Percentiles rank a stretch among this genome's conserved stretches.
Evolutionary conservation across 1,284 basidiomycete species (phyloP).

Genomic region (Moesziomyces antarcticus): DNA sequence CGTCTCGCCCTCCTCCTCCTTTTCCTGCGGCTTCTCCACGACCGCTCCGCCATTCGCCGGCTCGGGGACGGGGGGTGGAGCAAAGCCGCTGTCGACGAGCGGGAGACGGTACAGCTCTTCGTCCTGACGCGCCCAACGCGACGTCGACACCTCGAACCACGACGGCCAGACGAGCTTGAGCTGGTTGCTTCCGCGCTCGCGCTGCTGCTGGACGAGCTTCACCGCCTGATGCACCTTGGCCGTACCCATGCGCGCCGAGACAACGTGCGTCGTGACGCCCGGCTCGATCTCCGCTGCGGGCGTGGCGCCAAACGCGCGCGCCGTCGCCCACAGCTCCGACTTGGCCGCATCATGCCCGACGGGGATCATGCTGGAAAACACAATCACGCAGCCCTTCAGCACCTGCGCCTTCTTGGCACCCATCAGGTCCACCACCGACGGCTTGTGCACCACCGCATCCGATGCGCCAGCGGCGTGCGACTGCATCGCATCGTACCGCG

Average conservation of each 20-base stretch:
- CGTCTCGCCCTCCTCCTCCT: constrained; percentile 15
- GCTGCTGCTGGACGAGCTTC: constrained; percentile 66
- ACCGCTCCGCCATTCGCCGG: not conserved
- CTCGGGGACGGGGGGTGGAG: not conserved
- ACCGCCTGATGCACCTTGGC: constrained; percentile 85
- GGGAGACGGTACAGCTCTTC: constrained; percentile 75
- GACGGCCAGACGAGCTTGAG: constrained; percentile 85
- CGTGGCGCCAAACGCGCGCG: constrained; percentile 86
- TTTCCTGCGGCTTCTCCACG: not conserved
- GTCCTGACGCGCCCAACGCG: constrained; percentile 80
- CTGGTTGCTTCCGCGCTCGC: constrained; percentile 66
- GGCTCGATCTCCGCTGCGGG: constrained; percentile 78
- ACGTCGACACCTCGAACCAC: constrained; percentile 88
- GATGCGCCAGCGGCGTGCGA: constrained; percentile 7
- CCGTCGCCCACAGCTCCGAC: constrained; percentile 88
- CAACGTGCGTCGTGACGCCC: constrained; percentile 83
- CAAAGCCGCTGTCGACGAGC: constrained; percentile 8
- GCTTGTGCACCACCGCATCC: constrained; percentile 11
- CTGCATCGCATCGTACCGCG: constrained; percentile 28
- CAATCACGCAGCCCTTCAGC: constrained; percentile 79
- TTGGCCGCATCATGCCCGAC: constrained; percentile 80
- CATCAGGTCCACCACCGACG: constrained; percentile 77
- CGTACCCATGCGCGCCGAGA: constrained; percentile 81
- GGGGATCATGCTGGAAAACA: constrained; percentile 94
- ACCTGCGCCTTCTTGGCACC: constrained; percentile 80